These are phyloP conservation scores for Leucaena leucocephala DNA, from an alignment of 306 rosid species.

Conservation along the genomic window DNA sequence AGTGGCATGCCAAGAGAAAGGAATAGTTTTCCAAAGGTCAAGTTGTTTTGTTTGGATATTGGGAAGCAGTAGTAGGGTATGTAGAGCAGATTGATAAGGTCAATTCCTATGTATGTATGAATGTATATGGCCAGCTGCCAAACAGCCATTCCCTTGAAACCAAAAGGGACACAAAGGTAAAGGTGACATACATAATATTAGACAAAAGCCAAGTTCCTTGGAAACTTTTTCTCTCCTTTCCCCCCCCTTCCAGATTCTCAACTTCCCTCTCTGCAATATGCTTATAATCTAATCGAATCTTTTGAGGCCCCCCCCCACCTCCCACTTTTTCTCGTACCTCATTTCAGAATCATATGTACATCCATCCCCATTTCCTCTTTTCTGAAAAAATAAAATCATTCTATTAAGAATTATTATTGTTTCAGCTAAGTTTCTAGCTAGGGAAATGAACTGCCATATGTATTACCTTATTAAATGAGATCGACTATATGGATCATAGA, in stretches of 20 bases:
- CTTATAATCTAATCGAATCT: conserved; percentile 10
- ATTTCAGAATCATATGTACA: neutral
- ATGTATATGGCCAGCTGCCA: neutral
- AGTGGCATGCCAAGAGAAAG: conserved; percentile 27
- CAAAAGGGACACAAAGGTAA: conserved; percentile 42
- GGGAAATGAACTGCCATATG: no score
- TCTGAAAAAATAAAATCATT: no score
- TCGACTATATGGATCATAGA: no score
- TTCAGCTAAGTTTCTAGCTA: neutral
- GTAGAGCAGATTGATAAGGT: conserved; percentile 30
- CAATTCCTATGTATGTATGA: conserved; percentile 19
- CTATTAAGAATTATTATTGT: neutral
- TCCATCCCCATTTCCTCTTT: no score
- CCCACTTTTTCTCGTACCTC: neutral
- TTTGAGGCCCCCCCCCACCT: neutral
- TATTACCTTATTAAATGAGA: no score
- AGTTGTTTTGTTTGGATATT: conserved; percentile 43
- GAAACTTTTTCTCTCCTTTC: conserved; percentile 39
- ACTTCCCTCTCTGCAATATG: conserved; percentile 46
- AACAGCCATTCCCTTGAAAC: conserved; percentile 10
- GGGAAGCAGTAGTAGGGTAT: conserved; percentile 42
- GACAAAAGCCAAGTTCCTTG: conserved; percentile 44
- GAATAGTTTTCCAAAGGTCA: conserved; percentile 40
- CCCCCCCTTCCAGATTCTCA: conserved; percentile 44
- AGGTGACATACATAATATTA: conserved; percentile 20